These are phyloP conservation scores for Pisolithus sp. DNA, from an alignment of 768 basidiomycete genomes.

Conservation along the genomic window DNA sequence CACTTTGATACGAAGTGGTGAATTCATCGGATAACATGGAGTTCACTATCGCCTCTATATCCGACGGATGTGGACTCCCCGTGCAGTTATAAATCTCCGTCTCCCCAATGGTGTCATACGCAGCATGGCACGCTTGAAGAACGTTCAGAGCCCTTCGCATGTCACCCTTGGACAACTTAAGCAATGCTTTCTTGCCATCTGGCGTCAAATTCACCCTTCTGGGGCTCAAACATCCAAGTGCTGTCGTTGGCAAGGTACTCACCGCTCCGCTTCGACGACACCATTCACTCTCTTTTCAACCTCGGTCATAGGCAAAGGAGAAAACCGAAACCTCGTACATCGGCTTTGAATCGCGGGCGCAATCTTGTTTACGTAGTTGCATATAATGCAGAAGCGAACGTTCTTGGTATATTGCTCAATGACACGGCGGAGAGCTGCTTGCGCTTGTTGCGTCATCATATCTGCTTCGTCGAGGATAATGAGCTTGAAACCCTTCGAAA, in stretches of 20 bases:
- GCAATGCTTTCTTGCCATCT: conserved; percentile 82
- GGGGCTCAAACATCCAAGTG: background rate
- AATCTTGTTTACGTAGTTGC: conserved; percentile 99
- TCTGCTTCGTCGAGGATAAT: conserved; percentile 99
- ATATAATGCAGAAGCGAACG: conserved; percentile 98
- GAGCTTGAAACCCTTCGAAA: conserved; percentile 92
- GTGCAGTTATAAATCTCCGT: conserved; percentile 95
- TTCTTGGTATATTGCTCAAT: conserved; percentile 99
- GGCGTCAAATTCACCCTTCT: conserved; percentile 76
- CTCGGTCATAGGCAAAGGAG: conserved; percentile 78
- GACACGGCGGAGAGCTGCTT: conserved; percentile 91
- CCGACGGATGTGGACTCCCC: conserved; percentile 90
- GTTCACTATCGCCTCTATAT: conserved; percentile 89
- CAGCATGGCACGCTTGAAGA: conserved; percentile 96
- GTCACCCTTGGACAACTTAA: conserved; percentile 94
- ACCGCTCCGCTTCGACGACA: conserved; percentile 86
- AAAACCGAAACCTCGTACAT: conserved; percentile 96
- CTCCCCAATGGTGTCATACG: conserved; percentile 85
- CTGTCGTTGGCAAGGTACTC: conserved; percentile 18
- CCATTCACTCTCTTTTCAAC: conserved; percentile 75
- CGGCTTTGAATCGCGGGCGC: conserved; percentile 97
- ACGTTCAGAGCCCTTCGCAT: conserved; percentile 97
- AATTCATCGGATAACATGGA: conserved; percentile 97
- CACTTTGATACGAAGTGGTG: conserved; percentile 81
- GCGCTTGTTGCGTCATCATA: conserved; percentile 99